phyloP scores from a whole-genome alignment of 306 rosid species.

The Glycine soja region DNA sequence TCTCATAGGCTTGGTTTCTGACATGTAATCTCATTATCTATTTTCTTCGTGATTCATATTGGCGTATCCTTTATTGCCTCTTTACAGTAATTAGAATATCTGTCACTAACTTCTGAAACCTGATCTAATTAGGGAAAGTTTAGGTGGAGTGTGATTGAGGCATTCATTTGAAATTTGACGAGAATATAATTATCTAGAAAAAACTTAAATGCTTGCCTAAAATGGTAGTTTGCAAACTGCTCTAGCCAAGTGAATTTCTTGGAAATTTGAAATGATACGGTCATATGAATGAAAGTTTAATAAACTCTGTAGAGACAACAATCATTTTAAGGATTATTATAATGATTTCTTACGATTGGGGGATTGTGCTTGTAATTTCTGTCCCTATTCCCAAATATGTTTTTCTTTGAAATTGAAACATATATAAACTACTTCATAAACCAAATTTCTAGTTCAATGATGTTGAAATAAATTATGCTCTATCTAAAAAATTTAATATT shows the following conservation, averaged over 20 bases:
- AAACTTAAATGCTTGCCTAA: background rate
- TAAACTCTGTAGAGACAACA: background rate
- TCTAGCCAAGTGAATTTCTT: conserved; percentile 1
- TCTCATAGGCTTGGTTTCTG: background rate
- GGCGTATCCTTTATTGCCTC: no score
- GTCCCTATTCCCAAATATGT: no score
- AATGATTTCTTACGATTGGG: background rate
- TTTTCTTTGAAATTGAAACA: no score
- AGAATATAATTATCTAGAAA: background rate
- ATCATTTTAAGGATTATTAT: conserved; percentile 10
- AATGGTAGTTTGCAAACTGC: background rate
- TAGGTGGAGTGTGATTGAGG: conserved; percentile 28
- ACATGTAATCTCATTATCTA: no score
- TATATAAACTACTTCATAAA: no score
- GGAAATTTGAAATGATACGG: conserved; percentile 30
- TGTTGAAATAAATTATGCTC: background rate
- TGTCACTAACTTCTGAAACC: no score
- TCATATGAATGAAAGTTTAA: background rate
- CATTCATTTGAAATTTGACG: conserved; percentile 27
- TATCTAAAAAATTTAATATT: background rate
- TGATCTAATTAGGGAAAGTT: conserved; percentile 17
- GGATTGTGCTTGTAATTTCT: background rate
- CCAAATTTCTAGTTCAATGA: background rate
- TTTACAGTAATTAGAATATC: no score
- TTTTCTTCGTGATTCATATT: no score